Base-by-base conservation (phyloP, 768 basidiomycete species). In the Trametes villosa region DNA sequence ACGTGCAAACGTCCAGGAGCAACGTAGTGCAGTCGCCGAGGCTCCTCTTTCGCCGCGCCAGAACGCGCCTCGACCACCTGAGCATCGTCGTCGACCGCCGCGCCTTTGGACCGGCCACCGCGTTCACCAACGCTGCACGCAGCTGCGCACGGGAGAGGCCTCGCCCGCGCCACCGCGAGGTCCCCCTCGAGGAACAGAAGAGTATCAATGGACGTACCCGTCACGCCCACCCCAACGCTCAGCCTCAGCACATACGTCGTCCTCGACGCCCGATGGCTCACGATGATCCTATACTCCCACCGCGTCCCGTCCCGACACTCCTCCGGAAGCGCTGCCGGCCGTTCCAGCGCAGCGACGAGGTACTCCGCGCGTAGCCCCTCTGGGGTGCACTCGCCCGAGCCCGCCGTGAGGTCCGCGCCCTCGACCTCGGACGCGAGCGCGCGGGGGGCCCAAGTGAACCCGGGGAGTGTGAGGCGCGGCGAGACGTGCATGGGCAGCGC, bases 381-480 rank as follows among this genome's bases (percentile, higher is more conserved):
- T 15, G 30, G 15, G 13, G 55, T 57, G 45, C 55, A 57, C 12
- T 47, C 5, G n/a, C 30, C n/a, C 29, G 13, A 29, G 13, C 34
- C 45, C 20, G 17, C 22, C 9, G 8, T 22, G 20, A 26, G 24
- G 20, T 9, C 26, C 26, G 20, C 31, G 20, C 27, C 20, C 12
- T 48, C 33, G 31, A 36, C n/a, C 12, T 33, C 31, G 15, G 40
- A 5, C 24, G 38, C 42, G 40, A 58, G 27, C n/a, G 47, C 24
- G 27, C 26, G 18, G 27, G 50, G 57, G 6, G 57, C 57, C 48
- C 48, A 58, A 11, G 36, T 17, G 48, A 58, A 58, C 18, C 27
- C 22, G 7, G 47, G 57, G 12, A 52, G 24, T 5, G 26, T 26
- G 26, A 57, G 55, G 3, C 47, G 31, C n/a, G 34, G 27, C 9